Conservation (phyloP, 371 early-diverging fungal genomes). For the Syncephalis plumigaleata region DNA sequence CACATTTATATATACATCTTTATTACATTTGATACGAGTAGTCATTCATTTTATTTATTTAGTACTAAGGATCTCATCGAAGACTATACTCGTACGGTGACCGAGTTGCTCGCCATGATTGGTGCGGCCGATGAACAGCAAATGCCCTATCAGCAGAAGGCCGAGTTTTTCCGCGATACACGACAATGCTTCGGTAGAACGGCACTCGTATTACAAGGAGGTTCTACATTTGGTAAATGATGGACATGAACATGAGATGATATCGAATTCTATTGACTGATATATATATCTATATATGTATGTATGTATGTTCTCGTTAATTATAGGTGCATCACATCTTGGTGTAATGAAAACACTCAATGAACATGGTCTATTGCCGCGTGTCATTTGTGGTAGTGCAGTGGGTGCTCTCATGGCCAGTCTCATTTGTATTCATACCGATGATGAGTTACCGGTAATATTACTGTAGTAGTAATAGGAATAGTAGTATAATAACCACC, state of each 20-base stretch:
- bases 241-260: neutral
- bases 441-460: slow-evolving; percentile 46
- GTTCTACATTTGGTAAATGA: slow-evolving; percentile 36
- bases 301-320: neutral
- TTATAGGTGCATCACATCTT: slow-evolving; percentile 38
- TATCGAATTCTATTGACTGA: neutral
- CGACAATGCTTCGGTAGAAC: slow-evolving; percentile 48
- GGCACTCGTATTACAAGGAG: slow-evolving; percentile 51
- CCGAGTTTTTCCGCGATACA: slow-evolving; percentile 49
- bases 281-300: neutral
- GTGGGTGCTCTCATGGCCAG: slow-evolving; percentile 57
- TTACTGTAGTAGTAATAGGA: neutral
- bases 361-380: slow-evolving; percentile 41
- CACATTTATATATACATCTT: neutral
- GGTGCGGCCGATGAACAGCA: slow-evolving; percentile 19
- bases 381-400: slow-evolving; percentile 52
- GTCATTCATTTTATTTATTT: neutral
- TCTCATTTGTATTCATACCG: slow-evolving; percentile 46
- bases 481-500: neutral
- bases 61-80: slow-evolving; percentile 52
- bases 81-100: slow-evolving; percentile 46
- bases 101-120: slow-evolving; percentile 33
- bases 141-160: slow-evolving; percentile 28
- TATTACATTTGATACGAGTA: no score
- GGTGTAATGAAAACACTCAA: slow-evolving; percentile 54